Conservation (phyloP, 768 basidiomycete species). For the Podaxis pistillaris region DNA sequence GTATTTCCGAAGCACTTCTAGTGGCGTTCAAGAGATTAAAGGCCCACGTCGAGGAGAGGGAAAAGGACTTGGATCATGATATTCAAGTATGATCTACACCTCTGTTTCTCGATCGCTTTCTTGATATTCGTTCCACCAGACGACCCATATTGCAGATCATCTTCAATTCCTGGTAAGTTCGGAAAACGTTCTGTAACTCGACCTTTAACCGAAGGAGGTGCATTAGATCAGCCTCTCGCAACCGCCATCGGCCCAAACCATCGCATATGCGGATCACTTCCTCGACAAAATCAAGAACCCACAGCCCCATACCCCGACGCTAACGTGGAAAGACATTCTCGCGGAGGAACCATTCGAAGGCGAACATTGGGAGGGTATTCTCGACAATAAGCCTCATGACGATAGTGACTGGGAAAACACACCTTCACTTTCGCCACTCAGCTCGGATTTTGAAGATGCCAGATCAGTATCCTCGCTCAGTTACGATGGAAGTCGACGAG, state of each 20-base stretch:
- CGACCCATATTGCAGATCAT: conserved; percentile 65
- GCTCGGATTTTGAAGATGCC: conserved; percentile 49
- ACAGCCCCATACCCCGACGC: conserved; percentile 31
- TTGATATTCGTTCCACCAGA: conserved; percentile 32
- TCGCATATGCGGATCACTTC: conserved; percentile 52
- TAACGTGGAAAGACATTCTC: conserved; percentile 81
- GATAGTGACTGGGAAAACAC: conserved; percentile 55
- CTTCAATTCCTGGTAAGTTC: conserved; percentile 65
- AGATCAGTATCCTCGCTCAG: conserved; percentile 30
- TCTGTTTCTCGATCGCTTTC: neutral
- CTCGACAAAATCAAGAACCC: conserved; percentile 49
- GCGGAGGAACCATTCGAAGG: conserved; percentile 83
- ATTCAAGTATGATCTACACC: conserved; percentile 48
- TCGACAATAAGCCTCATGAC: conserved; percentile 35
- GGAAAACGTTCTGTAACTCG: neutral
- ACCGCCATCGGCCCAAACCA: conserved; percentile 47
- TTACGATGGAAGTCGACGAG: conserved; percentile 17
- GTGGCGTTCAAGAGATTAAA: conserved; percentile 53
- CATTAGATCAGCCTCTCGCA: conserved; percentile 55
- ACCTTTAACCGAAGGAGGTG: neutral
- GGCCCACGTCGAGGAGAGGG: conserved; percentile 39
- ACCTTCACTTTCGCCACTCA: conserved; percentile 66
- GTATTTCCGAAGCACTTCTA: conserved; percentile 58
- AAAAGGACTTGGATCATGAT: conserved; percentile 62
- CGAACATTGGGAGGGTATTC: conserved; percentile 79